Base-by-base conservation (phyloP, 352 stramenopile genomes). In the Ophiocytium majus region DNA sequence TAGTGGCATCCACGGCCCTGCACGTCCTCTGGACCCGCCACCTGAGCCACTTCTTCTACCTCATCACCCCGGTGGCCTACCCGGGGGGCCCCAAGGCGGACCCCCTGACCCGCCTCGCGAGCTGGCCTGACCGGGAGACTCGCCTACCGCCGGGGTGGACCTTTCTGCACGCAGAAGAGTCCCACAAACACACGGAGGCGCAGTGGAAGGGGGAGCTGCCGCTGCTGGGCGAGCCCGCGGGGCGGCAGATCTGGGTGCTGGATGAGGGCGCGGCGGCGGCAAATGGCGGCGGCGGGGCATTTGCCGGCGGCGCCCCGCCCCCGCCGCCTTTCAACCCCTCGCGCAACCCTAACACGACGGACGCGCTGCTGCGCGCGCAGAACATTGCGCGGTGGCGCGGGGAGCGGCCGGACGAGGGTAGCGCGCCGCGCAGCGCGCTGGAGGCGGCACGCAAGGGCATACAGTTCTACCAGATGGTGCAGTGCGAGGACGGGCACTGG, bases 401-500 rank as follows among this genome's bases (percentile, higher is more conserved):
- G 28, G 10, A 66, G 0, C 28, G 57, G 57, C 86, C 86, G 50
- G 84, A 90, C 50, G 64, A 81, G 50, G 49, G 50, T 0, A 50
- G 57, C 14, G 74, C 63, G 57, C 89, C 89, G 31, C 63, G 81
- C 31, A 90, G 79, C 63, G 85, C 88, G 0, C n/a, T 83, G n/a
- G 85, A 86, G 0, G 86, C 90, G 33, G 85, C 86, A 36, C 66
- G 64, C n/a, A 94, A 94, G 81, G 94, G 88, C 17, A 88, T 94
- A 10, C 88, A 91, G 19, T 97, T 95, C 85, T 97, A 0, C 19
- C 92, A 91, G 82, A 92, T 95, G 89, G 89, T 98, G 1, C 94
- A 97, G 88, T 93, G 84, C 34, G 87, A 94, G 10, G 93, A 97
- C 89, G 94, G 94, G 49, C 93, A 95, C 86, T 97, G 91, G 91